phyloP scores from a whole-genome alignment of 1,139 yeast genomes.

The Nadsonia starkeyi-henricii region DNA sequence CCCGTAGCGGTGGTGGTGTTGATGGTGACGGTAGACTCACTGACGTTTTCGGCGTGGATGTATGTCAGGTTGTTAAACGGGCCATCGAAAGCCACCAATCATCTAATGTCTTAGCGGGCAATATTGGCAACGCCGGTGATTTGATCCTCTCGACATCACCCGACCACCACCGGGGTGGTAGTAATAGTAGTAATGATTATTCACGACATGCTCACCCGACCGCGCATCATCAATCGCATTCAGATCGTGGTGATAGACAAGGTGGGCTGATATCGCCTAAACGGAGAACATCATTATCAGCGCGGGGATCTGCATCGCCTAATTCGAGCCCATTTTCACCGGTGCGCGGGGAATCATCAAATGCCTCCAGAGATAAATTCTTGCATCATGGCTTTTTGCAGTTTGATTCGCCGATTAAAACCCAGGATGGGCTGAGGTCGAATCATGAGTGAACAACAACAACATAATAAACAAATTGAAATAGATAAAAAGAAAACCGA shows the following conservation, averaged over 20 bases:
- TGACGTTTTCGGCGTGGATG: constrained; percentile 44
- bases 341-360: too few species aligned
- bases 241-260: too few species aligned
- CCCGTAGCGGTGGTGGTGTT: too few species aligned
- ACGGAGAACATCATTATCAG: too few species aligned
- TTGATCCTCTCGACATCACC: background rate
- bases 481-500: constrained; percentile 4
- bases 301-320: background rate
- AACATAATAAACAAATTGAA: constrained; percentile 5
- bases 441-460: constrained; percentile 9
- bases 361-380: too few species aligned
- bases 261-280: too few species aligned
- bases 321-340: background rate
- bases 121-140: background rate
- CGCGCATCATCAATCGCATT: too few species aligned
- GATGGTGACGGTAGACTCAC: constrained; percentile 11
- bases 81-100: constrained; percentile 27
- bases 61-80: constrained; percentile 41
- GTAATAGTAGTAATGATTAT: too few species aligned
- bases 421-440: constrained; percentile 15
- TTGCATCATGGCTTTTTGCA: too few species aligned
- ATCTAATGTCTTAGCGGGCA: background rate
- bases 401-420: constrained; percentile 20
- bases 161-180: too few species aligned
- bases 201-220: too few species aligned